Evolutionary conservation across 192 early-diverging fungal species (phyloP), one percentile per base, ranked within the genome.

Genomic region (Piromyces sp.): DNA sequence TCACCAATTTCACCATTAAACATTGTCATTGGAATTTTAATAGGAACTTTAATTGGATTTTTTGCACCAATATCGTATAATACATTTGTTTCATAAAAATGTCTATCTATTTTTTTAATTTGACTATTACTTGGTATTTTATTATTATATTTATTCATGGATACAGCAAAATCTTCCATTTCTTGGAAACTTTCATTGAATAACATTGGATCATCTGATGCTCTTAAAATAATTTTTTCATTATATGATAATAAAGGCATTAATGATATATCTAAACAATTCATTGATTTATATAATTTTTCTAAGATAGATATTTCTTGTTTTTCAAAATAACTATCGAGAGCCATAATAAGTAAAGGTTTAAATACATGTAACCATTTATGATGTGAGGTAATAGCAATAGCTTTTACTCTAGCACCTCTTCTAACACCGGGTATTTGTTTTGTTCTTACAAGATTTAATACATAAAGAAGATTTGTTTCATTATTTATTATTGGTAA

Each of bases 281-380:
- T 96, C 33, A 95, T 92, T 4, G 95, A 88, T 58, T 92, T 87
- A 85, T 92, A 97, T 13, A 98, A 87, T 36, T 92, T 88, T 58
- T 90, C 93, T 13, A 98, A 86, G 31, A 94, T 92, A 79, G 89
- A 90, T 30, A 93, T 87, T 3, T 90, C 89, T 29, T 94, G 94
- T 79, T 88, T 88, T 79, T 90, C 88, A 85, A 96, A 96, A 86
- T 96, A 98, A 82, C 95, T 94, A 84, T 98, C 95, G 81, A 98
- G 88, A 1, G 96, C 96, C 82, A 96, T 87, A 82, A 96, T 88
- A 30, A 98, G 86, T 16, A 96, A 90, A 13, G 96, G 96, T 92
- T 96, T 89, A 89, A 96, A 97, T 6, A 96, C 94, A 86, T 97
- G 95, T 33, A 97, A 89, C 84, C 93, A 97, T 81, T 94, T 92